A percentile compares a stretch with the other conserved stretches of the same genome.
These are phyloP conservation scores for Lasiodiplodia theobromae DNA, from an alignment of 2,329 filamentous ascomycete species.

Conservation along the genomic window DNA sequence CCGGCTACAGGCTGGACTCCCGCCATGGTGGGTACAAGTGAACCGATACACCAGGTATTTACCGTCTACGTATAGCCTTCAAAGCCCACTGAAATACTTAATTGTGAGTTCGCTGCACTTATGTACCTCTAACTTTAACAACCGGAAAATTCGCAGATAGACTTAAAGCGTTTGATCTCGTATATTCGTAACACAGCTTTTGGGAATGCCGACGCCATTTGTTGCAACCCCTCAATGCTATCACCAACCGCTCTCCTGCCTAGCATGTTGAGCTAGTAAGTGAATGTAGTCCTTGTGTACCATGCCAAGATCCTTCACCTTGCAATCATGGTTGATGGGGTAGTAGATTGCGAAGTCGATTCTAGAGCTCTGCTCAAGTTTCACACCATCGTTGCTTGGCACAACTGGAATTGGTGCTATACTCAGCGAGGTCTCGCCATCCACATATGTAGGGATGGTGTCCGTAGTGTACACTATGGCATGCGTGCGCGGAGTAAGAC, in stretches of 20 bases:
- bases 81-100: no score
- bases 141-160: no score
- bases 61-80: no score
- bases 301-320: slow-evolving; percentile 49
- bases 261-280: neutral
- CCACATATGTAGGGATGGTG: neutral
- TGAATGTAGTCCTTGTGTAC: slow-evolving; percentile 40
- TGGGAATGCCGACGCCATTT: no score
- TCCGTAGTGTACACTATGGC: slow-evolving; percentile 44
- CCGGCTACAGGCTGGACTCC: no score
- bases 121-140: no score
- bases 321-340: slow-evolving; percentile 53
- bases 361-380: slow-evolving; percentile 45
- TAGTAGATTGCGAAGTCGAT: slow-evolving; percentile 52
- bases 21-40: no score
- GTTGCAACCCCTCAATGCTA: neutral
- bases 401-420: slow-evolving; percentile 41
- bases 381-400: slow-evolving; percentile 34
- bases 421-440: neutral
- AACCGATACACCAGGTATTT: no score
- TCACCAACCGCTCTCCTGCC: neutral
- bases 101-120: no score
- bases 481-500: slow-evolving; percentile 47
- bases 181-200: no score
- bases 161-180: no score